phyloP scores from a whole-genome alignment of 805 yeast species.

The Metschnikowia aberdeeniae region DNA sequence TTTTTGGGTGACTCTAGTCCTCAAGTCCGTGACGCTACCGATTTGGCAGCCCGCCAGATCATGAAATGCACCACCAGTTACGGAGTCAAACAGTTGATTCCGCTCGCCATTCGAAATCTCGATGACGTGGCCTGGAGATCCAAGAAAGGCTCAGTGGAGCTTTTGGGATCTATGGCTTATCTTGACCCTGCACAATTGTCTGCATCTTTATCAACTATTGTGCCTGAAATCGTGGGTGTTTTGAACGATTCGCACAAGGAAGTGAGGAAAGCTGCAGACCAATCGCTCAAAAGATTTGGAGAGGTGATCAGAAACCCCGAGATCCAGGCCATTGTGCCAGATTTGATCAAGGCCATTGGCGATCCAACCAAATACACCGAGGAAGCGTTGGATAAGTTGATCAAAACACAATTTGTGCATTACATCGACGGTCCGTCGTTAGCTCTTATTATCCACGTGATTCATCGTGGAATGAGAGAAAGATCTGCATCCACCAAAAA shows the following conservation, averaged over 20 bases:
- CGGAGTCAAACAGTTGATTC: conserved; percentile 89
- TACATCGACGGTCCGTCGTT: conserved; percentile 97
- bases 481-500: conserved; percentile 90
- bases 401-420: conserved; percentile 91
- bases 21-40: conserved; percentile 88
- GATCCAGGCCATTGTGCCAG: conserved; percentile 87
- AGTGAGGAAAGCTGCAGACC: conserved; percentile 92
- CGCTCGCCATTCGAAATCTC: conserved; percentile 79
- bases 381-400: conserved; percentile 76
- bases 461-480: conserved; percentile 92
- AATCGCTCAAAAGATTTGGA: conserved; percentile 84
- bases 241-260: conserved; percentile 94
- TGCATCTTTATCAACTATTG: conserved; percentile 79
- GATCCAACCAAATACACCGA: conserved; percentile 92
- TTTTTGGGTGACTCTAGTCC: conserved; percentile 80
- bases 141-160: conserved; percentile 93
- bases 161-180: conserved; percentile 97
- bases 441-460: conserved; percentile 90
- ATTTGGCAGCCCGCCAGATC: conserved; percentile 77
- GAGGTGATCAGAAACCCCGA: conserved; percentile 97
- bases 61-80: conserved; percentile 90
- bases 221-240: conserved; percentile 95
- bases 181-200: conserved; percentile 92
- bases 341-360: conserved; percentile 85
- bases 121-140: conserved; percentile 94